Base-by-base conservation (phyloP, 1,284 basidiomycete species). In the Polyporus tsugae region DNA sequence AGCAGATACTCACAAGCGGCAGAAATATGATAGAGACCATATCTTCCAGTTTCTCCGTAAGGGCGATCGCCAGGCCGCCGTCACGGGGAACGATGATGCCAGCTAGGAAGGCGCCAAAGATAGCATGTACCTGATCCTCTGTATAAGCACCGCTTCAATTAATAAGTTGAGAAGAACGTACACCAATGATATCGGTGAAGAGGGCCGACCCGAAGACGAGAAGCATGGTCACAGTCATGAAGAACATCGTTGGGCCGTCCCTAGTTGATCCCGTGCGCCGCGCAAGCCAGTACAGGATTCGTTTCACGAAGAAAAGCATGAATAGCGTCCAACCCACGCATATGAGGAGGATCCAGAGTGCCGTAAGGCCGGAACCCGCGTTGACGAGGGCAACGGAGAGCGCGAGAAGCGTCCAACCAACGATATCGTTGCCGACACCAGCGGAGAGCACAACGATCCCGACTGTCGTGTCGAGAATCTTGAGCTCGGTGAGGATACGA, bases 371-470 rank as follows among this genome's bases (percentile, higher is more conserved):
- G 0, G 87, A 86, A 1, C 89, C 84, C 0, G 94, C 93, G 71
- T 97, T 98, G 70, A 97, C 95, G 55, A 99, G 89, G 0, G 96
- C 94, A 9, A 98, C 92, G 6, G 93, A 94, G 61, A 99, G 84
- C 0, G 97, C 97, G 1, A 94, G 84, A 0, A 93, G 80, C 0
- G 82, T 85, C 92, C 92, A 94, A 0, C 91, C 96, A 33, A 92
- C 84, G 74, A 93, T 89, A 74, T 93, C 97, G 80, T 98, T 98
- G 3, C 93, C 95, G 1, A 99, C 95, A 60, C 97, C 96, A 0
- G 97, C 97, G 1, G 94, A 94, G 4, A 99, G 88, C 4, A 95
- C 95, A 38, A 98, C 92, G 65, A 97, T 91, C 10, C 97, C 98
- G 55, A 99, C 96, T 0, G 91, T 94, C 7, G 96, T 98, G 71